phyloP scores from a whole-genome alignment of 257 asterid genomes.

The Forsythia viridissima region DNA sequence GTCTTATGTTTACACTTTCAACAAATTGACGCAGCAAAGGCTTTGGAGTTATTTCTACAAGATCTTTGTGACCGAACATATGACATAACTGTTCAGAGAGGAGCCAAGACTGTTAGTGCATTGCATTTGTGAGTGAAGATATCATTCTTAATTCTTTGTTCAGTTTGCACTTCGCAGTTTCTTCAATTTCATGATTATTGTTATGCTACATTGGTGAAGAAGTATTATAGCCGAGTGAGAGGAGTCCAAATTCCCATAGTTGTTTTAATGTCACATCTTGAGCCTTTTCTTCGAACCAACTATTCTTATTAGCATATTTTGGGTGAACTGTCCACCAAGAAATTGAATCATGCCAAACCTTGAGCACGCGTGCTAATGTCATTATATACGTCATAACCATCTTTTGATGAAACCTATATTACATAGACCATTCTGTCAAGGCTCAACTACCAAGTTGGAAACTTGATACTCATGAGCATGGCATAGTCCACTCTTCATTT shows the following conservation, averaged over 20 bases:
- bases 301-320: neutral
- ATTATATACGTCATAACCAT: neutral
- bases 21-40: constrained; percentile 71
- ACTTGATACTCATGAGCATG: neutral
- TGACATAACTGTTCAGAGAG: constrained; percentile 88
- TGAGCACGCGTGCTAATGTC: neutral
- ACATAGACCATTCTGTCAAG: neutral
- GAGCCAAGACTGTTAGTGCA: constrained; percentile 92
- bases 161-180: neutral
- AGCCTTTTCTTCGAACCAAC: neutral
- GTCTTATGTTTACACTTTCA: constrained; percentile 20
- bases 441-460: neutral
- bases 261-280: neutral
- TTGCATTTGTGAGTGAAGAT: constrained; percentile 74
- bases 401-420: neutral
- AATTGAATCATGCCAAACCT: neutral
- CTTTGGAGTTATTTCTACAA: constrained; percentile 93
- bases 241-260: neutral
- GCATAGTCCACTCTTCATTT: neutral
- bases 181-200: neutral
- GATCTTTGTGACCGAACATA: constrained; percentile 98
- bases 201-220: neutral
- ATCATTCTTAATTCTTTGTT: constrained; percentile 19
- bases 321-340: neutral
- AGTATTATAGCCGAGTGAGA: neutral